Evolutionary conservation across 768 basidiomycete genomes (phyloP).

Genomic region (Leccinum imitatum): DNA sequence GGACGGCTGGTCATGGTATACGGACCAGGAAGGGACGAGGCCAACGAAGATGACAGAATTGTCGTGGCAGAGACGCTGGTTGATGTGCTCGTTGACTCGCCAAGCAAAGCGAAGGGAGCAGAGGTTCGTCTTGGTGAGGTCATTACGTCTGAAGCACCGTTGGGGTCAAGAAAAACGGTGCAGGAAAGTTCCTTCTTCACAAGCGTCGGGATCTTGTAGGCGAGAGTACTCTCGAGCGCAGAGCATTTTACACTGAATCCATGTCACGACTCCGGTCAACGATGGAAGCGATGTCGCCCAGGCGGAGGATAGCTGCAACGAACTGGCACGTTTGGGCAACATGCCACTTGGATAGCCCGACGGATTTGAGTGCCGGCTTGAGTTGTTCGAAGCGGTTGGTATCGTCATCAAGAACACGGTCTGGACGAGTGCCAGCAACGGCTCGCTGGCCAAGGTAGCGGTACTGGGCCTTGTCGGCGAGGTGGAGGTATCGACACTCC

Average conservation of each 20-base stretch:
- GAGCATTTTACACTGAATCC: too few species aligned
- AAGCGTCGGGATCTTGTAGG: constrained; percentile 67
- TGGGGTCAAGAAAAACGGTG: constrained; percentile 92
- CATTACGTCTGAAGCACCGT: constrained; percentile 91
- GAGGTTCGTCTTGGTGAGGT: constrained; percentile 81
- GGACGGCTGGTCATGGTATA: constrained; percentile 86
- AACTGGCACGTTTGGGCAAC: too few species aligned
- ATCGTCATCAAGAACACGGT: too few species aligned
- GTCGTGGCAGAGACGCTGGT: constrained; percentile 90
- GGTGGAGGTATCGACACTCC: constrained; percentile 84
- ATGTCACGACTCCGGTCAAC: too few species aligned
- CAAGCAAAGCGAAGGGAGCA: constrained; percentile 95
- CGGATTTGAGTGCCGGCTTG: too few species aligned
- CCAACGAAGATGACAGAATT: constrained; percentile 92
- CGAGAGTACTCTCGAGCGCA: too few species aligned
- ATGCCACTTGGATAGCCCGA: too few species aligned
- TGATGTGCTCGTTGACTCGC: constrained; percentile 89
- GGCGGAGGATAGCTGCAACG: too few species aligned
- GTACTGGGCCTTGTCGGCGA: constrained; percentile 78
- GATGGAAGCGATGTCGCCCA: too few species aligned
- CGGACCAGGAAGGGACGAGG: constrained; percentile 88
- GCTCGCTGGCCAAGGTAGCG: constrained; percentile 73
- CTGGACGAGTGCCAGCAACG: too few species aligned
- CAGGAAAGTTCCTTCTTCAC: constrained; percentile 92
- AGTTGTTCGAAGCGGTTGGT: too few species aligned